These are phyloP conservation scores for Trichoderma gracile DNA, from an alignment of 2,329 filamentous ascomycete species.

Conservation along the genomic window DNA sequence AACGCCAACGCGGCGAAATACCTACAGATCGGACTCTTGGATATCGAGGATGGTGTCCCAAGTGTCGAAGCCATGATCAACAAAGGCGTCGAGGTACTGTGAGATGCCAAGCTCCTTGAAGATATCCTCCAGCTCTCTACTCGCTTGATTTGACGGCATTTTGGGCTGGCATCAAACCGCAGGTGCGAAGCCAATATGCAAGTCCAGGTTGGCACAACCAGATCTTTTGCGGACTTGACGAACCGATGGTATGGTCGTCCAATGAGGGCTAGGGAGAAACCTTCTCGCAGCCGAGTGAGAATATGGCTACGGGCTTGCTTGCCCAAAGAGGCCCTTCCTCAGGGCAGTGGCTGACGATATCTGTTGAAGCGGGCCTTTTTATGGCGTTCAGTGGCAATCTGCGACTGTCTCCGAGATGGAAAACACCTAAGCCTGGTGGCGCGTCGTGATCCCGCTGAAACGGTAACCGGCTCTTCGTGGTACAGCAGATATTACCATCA, in stretches of 20 bases:
- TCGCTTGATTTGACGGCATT: slow-evolving; percentile 41
- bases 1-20: slow-evolving; percentile 27
- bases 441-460: not conserved
- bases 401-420: not conserved
- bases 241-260: not conserved
- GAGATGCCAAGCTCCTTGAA: slow-evolving; percentile 75
- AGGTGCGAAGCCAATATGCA: not conserved
- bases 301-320: not conserved
- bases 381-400: not conserved
- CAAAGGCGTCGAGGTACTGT: slow-evolving; percentile 72
- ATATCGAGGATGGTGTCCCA: slow-evolving; percentile 85
- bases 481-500: not conserved
- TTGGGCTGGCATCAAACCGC: slow-evolving; percentile 28
- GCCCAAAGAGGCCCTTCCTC: not conserved
- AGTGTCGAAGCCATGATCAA: slow-evolving; percentile 79
- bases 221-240: too few relatives aligned
- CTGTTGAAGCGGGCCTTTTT: not conserved
- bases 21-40: slow-evolving; percentile 78
- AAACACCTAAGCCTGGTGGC: not conserved
- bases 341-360: not conserved
- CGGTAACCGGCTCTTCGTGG: not conserved
- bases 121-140: slow-evolving; percentile 61
- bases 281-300: not conserved
- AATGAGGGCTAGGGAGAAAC: not conserved
- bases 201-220: not conserved